phyloP scores from a whole-genome alignment of 2,329 filamentous ascomycete genomes.

The Teratosphaeria destructans region DNA sequence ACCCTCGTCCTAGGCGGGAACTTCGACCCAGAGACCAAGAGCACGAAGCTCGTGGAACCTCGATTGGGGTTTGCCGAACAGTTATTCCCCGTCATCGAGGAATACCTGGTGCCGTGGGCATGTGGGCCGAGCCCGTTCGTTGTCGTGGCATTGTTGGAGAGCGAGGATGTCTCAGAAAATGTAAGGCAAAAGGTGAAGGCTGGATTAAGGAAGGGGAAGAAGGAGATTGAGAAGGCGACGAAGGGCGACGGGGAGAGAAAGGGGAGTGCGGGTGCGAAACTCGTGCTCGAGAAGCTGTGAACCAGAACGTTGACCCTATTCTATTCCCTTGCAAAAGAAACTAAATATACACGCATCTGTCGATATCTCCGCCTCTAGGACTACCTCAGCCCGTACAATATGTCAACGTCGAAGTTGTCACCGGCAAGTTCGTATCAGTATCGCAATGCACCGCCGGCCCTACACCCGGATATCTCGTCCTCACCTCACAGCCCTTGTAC shows the following conservation, averaged over 20 bases:
- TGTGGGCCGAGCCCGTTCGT: constrained; percentile 80
- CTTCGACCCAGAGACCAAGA: constrained; percentile 66
- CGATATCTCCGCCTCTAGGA: too few relatives aligned
- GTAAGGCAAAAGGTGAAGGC: constrained; percentile 57
- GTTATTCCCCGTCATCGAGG: constrained; percentile 72
- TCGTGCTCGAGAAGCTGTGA: constrained; percentile 33
- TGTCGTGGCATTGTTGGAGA: constrained; percentile 69
- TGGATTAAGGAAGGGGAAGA: constrained; percentile 62
- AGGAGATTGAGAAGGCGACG: constrained; percentile 58
- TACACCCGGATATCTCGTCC: neutral
- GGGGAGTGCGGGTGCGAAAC: constrained; percentile 38
- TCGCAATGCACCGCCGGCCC: neutral
- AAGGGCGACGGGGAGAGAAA: constrained; percentile 29
- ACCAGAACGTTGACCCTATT: neutral
- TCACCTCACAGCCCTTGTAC: neutral
- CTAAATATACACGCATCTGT: too few relatives aligned
- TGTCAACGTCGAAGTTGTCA: neutral
- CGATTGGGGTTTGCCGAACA: constrained; percentile 69
- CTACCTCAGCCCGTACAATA: neutral
- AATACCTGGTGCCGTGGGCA: constrained; percentile 70
- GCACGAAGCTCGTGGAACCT: constrained; percentile 59
- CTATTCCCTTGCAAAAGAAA: too few relatives aligned
- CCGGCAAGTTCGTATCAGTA: neutral
- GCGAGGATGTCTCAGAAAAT: constrained; percentile 51
- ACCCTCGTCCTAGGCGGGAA: constrained; percentile 79